Base-by-base conservation (phyloP, 169 alveolate species). In the Theileria equi region DNA sequence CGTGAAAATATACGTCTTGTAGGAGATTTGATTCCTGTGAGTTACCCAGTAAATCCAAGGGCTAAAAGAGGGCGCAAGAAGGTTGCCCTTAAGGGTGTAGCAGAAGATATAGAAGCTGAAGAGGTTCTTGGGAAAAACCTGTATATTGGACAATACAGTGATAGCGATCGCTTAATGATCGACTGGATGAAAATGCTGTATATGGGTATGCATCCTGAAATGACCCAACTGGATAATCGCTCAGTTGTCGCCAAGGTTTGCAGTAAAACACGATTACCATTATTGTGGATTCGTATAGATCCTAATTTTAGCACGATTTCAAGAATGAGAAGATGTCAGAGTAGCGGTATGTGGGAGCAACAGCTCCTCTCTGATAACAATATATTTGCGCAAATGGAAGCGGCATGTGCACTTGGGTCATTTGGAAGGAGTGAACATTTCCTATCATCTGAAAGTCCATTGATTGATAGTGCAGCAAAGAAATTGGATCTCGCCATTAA, bases 271-370 rank as follows among this genome's bases (percentile, higher is more conserved):
- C 84, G 91, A 38, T 72, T 90, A 26, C 95, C 95, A 1, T 41
- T 90, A 19, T 84, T 90, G 58, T 90, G 95, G 95, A 73, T 86
- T 29, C 38, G 93, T 10, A 86, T 83, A 19, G 95, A 90, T 80
- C 84, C 89, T 34, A 62, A 58, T 21, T 88, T 83, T 44, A 44
- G 62, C 45, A 60, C 89, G 58, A 23, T 87, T 13, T 93, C 87
- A 1, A 54, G 95, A 80, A 84, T 72, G 28, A 67, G 92, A 40
- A 65, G 91, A 16, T 64, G 89, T 40, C 93, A 90, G 84, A 64
- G 85, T 73, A 47, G 89, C 63, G 57, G 90, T 32, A 90, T 90
- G 95, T 90, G 95, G 95, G 92, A 89, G 67, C 95, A 90, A 70
- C 95, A 90, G 82, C 66, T 90, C 50, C 54, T 74, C 49, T 81